Percentiles rank a stretch among this genome's conserved stretches.
These are phyloP conservation scores for Xylariales sp. DNA, from an alignment of 2,329 filamentous ascomycete species.

Conservation along the genomic window DNA sequence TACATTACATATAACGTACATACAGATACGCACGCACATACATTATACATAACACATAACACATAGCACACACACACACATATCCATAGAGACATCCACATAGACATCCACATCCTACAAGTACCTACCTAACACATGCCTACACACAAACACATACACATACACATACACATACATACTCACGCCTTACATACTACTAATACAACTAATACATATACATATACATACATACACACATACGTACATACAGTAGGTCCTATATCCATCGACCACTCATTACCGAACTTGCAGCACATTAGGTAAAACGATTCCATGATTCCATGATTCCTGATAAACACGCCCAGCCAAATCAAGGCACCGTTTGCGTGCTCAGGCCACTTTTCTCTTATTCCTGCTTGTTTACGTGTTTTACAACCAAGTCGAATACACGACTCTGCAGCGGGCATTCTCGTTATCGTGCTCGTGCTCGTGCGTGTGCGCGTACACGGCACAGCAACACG, in stretches of 20 bases:
- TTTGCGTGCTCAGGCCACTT: constrained; percentile 14
- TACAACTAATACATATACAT: too few species aligned
- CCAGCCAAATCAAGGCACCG: constrained; percentile 29
- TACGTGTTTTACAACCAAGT: constrained; percentile 17
- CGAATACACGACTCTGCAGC: constrained; percentile 21
- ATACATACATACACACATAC: neutral
- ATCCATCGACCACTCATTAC: constrained; percentile 11
- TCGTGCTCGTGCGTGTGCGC: neutral
- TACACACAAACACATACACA: constrained; percentile 2
- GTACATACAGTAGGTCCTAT: neutral
- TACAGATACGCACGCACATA: neutral
- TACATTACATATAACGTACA: constrained; percentile 1
- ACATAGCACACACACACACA: neutral
- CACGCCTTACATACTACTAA: neutral
- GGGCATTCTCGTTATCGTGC: constrained; percentile 5
- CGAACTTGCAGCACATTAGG: constrained; percentile 6
- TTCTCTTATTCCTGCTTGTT: constrained; percentile 7
- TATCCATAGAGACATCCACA: neutral
- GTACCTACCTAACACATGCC: too few species aligned
- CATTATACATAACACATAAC: constrained; percentile 1
- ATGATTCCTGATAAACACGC: constrained; percentile 5
- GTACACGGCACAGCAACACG: too few species aligned
- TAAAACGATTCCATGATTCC: neutral
- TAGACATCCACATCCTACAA: too few species aligned
- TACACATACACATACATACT: neutral